Evolutionary conservation across 129 eudicot genomes (phyloP).

Genomic region (Pseudognaphalium luteoalbum): DNA sequence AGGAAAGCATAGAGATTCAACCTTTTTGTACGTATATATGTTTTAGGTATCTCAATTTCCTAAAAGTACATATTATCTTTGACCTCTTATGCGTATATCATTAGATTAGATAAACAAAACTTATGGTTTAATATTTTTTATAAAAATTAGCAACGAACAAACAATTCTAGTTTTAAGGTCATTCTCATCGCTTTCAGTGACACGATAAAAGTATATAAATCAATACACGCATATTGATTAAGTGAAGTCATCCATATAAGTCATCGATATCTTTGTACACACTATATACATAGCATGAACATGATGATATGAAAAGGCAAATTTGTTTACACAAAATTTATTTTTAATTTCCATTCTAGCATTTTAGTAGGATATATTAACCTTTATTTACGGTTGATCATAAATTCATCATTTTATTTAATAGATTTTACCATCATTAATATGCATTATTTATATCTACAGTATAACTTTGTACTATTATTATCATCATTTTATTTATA

Average conservation of each 20-base stretch:
- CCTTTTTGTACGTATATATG: neutral
- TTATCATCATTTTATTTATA: too few relatives aligned
- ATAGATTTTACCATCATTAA: too few relatives aligned
- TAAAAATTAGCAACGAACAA: neutral
- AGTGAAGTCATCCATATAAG: neutral
- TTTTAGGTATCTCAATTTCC: conserved; percentile 12
- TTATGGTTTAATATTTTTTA: neutral
- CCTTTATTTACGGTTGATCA: too few relatives aligned
- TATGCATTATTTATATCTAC: too few relatives aligned
- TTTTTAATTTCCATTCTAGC: neutral
- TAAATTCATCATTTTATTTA: too few relatives aligned
- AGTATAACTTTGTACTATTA: too few relatives aligned
- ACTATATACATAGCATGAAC: neutral
- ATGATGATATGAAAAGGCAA: neutral
- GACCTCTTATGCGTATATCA: neutral
- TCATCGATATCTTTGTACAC: neutral
- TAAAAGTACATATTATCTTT: conserved; percentile 1
- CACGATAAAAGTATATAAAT: neutral
- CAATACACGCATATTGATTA: neutral
- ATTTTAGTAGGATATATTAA: too few relatives aligned
- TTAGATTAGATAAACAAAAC: too few relatives aligned
- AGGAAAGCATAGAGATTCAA: neutral
- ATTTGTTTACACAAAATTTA: too few relatives aligned
- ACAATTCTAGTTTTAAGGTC: neutral
- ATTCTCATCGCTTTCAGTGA: conserved; percentile 1